phyloP scores from a whole-genome alignment of 352 stramenopile species.

The Blastocystis sp. region DNA sequence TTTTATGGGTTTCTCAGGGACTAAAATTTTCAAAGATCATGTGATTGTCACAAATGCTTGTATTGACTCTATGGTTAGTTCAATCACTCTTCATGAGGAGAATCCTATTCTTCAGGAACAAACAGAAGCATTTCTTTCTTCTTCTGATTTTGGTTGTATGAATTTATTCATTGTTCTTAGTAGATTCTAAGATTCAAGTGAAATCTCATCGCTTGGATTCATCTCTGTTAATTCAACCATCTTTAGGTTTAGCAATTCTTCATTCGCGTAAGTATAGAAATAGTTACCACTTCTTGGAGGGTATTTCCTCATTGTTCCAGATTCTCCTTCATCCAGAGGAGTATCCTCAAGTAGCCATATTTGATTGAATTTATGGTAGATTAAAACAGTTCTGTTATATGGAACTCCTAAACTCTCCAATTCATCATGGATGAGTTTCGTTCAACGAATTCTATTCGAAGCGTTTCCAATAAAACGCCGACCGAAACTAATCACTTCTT shows the following conservation, averaged over 20 bases:
- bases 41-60: slow-evolving; percentile 2
- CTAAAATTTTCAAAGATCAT: neutral
- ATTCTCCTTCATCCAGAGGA: slow-evolving; percentile 9
- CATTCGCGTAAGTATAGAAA: neutral
- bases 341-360: neutral
- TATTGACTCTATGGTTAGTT: neutral
- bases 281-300: slow-evolving; percentile 1
- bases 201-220: neutral
- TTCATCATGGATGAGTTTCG: neutral
- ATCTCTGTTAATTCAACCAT: neutral
- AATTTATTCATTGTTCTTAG: neutral
- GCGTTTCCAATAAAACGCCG: neutral
- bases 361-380: too few species aligned
- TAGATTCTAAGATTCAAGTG: neutral
- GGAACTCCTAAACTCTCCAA: neutral
- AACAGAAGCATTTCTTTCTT: neutral
- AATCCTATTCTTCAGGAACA: neutral
- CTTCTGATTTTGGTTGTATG: neutral
- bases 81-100: neutral
- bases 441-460: neutral
- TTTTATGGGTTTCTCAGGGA: neutral
- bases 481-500: neutral
- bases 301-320: neutral
- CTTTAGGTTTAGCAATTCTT: neutral
- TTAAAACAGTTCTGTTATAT: neutral